Evolutionary conservation across 345 rosid species (phyloP), one percentile per base, ranked within the genome.

Genomic region (Populus tremula): DNA sequence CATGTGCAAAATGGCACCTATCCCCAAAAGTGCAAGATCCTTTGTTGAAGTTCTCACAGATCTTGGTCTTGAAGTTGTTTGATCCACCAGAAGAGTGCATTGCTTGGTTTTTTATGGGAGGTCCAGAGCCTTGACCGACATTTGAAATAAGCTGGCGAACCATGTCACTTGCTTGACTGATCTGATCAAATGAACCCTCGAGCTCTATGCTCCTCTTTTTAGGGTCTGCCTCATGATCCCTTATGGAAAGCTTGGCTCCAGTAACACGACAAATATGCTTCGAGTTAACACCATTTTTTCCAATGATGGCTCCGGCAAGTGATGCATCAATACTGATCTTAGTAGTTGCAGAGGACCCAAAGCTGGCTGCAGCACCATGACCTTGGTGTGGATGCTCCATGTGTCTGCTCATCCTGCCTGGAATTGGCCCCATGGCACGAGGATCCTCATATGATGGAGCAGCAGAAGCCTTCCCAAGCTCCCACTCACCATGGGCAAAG

Each of bases 111-210:
- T 77, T 88, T 81, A 67, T 78, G 18, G 82, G 72, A 68, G 62
- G 84, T 64, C 86, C 87, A 2, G 86, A 56, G n/a, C 85, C 81
- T 33, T 91, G 87, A 50, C 90, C 89, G 2, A 92, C 86, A 61
- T 90, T 94, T 67, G 78, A 88, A 77, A 96, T 94, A 59, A 96
- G 92, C 75, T 92, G 97, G 7, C 88, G 90, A 67, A 96, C 97
- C 98, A 94, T 96, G 29, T 90, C 90, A n/a, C 93, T 94, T 21
- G 98, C 99, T 88, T 91, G 93, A 72, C 90, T 91, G 73, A 96
- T 96, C 91, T 96, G 99, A 82, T 94, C 98, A 41, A 91, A 90
- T 67, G 97, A 87, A 73, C 99, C 99, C 86, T 96, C 98, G 2
- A 96, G 91, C 85, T 92, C 97, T 69, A 96, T 96, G 87, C 91